A percentile compares a stretch with the other conserved stretches of the same genome.
These are phyloP conservation scores for Auricularia auricula-judae DNA, from an alignment of 768 basidiomycete species.

Conservation along the genomic window DNA sequence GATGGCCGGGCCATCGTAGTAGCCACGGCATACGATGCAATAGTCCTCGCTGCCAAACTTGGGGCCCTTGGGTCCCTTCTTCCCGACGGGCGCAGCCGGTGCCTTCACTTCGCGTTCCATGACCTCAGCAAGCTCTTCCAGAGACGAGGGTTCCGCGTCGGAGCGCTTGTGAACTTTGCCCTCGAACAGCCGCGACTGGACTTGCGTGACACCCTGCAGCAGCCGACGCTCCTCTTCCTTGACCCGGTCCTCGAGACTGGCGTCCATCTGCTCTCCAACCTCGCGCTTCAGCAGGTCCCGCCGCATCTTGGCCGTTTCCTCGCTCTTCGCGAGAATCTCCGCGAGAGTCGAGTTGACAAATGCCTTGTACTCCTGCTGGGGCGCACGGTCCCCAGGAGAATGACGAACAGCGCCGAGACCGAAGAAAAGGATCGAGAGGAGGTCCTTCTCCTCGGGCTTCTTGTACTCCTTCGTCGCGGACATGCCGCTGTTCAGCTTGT, in stretches of 20 bases:
- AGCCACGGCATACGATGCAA: conserved; percentile 42
- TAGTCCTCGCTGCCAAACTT: conserved; percentile 44
- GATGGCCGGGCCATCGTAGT: conserved; percentile 40
- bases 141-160: conserved; percentile 21
- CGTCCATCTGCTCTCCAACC: conserved; percentile 15
- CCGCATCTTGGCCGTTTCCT: conserved; percentile 29
- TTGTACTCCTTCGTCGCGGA: conserved; percentile 13
- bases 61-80: conserved; percentile 6
- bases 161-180: conserved; percentile 26
- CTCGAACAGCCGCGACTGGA: conserved; percentile 48
- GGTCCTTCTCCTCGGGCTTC: conserved; percentile 27
- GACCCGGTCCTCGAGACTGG: conserved; percentile 26
- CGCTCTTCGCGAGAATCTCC: conserved; percentile 36
- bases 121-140: not conserved
- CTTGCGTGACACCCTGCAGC: conserved; percentile 45
- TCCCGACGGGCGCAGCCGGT: no score
- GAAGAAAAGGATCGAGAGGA: conserved; percentile 36
- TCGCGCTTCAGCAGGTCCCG: conserved; percentile 37
- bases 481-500: conserved; percentile 40
- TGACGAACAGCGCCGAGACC: not conserved
- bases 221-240: conserved; percentile 44
- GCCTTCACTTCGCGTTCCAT: no score
- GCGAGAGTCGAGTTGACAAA: conserved; percentile 36
- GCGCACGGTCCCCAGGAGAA: conserved; percentile 18
- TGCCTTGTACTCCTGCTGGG: conserved; percentile 25